A percentile compares a stretch with the other conserved stretches of the same genome.
Conservation (phyloP, 2,329 filamentous ascomycete species). For the Cyphellophora europaea region DNA sequence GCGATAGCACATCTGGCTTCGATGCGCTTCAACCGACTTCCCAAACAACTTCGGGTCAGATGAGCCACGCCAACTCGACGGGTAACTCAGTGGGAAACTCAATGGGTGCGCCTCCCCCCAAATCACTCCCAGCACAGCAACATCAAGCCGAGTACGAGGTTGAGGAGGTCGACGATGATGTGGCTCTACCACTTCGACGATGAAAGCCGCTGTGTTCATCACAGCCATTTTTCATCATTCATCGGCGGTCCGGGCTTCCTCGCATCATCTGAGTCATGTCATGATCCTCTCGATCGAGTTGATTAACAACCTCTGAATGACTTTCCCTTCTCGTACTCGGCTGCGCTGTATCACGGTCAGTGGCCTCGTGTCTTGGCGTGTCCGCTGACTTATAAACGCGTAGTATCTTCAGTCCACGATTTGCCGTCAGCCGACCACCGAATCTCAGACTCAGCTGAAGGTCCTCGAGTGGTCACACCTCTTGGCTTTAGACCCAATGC, state of each 20-base stretch:
- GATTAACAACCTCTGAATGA: too few relatives aligned
- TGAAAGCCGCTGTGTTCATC: too few relatives aligned
- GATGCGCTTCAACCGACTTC: not conserved
- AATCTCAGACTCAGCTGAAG: too few relatives aligned
- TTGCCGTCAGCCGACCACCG: too few relatives aligned
- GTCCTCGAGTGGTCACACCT: conserved; percentile 37
- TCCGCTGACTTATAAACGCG: conserved; percentile 15
- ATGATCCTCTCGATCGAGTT: too few relatives aligned
- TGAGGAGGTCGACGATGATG: conserved; percentile 14
- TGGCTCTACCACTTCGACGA: conserved; percentile 6
- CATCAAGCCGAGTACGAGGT: conserved; percentile 12
- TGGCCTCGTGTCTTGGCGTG: conserved; percentile 6
- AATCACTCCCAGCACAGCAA: conserved; percentile 5
- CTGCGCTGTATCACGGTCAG: too few relatives aligned
- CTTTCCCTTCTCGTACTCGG: too few relatives aligned
- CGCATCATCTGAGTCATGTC: too few relatives aligned
- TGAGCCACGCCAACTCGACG: not conserved
- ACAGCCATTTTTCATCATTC: too few relatives aligned
- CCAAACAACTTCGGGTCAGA: conserved; percentile 5
- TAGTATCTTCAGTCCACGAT: too few relatives aligned
- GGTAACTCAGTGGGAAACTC: conserved; percentile 10
- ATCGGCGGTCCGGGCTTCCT: too few relatives aligned
- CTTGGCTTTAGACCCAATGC: conserved; percentile 54
- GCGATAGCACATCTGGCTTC: conserved; percentile 18
- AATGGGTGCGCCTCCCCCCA: conserved; percentile 13